These are phyloP conservation scores for Metroxylon sagu DNA, from an alignment of 176 grass and related monocot species.

Conservation along the genomic window DNA sequence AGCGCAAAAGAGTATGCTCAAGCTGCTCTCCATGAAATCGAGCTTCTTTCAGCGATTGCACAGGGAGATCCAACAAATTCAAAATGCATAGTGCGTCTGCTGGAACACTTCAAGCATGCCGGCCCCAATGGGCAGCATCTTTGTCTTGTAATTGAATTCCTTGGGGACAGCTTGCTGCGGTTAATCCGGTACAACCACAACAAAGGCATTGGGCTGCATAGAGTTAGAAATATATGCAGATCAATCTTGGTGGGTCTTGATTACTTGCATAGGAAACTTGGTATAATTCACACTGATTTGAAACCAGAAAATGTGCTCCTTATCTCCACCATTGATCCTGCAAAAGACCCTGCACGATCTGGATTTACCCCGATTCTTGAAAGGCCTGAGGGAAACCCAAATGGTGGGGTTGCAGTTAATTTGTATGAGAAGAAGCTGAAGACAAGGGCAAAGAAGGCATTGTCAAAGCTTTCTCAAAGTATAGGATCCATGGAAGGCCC, in stretches of 20 bases:
- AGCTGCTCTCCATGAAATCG: constrained; percentile 70
- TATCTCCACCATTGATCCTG: constrained; percentile 68
- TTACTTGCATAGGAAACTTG: constrained; percentile 64
- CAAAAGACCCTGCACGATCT: constrained; percentile 64
- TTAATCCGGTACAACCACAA: constrained; percentile 62
- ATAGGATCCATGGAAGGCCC: constrained; percentile 47
- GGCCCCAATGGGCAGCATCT: constrained; percentile 73
- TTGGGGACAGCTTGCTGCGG: constrained; percentile 76
- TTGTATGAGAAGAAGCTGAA: constrained; percentile 75
- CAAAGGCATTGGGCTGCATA: constrained; percentile 61
- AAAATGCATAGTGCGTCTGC: constrained; percentile 46
- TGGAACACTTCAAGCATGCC: constrained; percentile 87
- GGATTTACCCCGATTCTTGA: constrained; percentile 58
- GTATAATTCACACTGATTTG: constrained; percentile 81
- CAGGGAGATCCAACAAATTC: constrained; percentile 66
- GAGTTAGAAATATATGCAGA: constrained; percentile 55
- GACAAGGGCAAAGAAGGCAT: constrained; percentile 45
- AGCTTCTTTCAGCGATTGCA: constrained; percentile 53
- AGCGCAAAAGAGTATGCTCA: constrained; percentile 83
- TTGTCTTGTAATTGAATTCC: constrained; percentile 68
- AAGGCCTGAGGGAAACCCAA: constrained; percentile 39
- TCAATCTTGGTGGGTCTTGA: constrained; percentile 65
- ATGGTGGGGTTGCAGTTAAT: constrained; percentile 26
- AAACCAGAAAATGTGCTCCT: constrained; percentile 92
- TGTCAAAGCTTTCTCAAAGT: constrained; percentile 53